Percentiles rank a stretch among this genome's conserved stretches.
Conservation (phyloP, 202 grass and related monocot species). For the Schoenoplectus triqueter region DNA sequence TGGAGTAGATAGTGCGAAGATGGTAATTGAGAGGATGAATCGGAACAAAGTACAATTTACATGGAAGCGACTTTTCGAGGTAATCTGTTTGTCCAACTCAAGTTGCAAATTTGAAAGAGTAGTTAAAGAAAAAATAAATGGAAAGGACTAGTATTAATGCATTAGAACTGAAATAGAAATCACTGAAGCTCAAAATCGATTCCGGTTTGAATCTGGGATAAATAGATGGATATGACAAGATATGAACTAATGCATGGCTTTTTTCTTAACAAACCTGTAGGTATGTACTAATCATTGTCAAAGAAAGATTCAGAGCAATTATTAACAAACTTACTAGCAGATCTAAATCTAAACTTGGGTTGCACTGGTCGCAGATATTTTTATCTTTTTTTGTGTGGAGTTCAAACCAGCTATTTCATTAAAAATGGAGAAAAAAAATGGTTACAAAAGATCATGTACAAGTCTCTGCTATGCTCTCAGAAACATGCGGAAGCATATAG, state of each 20-base stretch:
- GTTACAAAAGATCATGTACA: not conserved
- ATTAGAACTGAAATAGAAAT: not conserved
- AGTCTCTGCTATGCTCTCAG: not conserved
- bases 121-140: not conserved
- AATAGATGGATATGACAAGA: not conserved
- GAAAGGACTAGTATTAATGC: not conserved
- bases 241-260: conserved; percentile 2
- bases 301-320: not conserved
- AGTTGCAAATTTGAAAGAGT: not conserved
- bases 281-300: not conserved
- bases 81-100: conserved; percentile 36
- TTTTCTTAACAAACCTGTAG: not conserved
- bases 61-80: conserved; percentile 71
- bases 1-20: conserved; percentile 48
- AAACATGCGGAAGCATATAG: not conserved
- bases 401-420: not conserved
- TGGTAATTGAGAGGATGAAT: conserved; percentile 53
- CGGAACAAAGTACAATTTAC: conserved; percentile 33
- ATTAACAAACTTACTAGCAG: conserved; percentile 15
- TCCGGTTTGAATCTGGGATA: not conserved
- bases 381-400: not conserved
- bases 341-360: not conserved
- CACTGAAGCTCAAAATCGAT: not conserved
- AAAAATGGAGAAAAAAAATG: not conserved
- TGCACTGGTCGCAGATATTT: conserved; percentile 1